Percentiles rank a stretch among this genome's conserved stretches.
Conservation (phyloP, 2,329 filamentous ascomycete genomes). For the Hawksworthiomyces lignivorus region DNA sequence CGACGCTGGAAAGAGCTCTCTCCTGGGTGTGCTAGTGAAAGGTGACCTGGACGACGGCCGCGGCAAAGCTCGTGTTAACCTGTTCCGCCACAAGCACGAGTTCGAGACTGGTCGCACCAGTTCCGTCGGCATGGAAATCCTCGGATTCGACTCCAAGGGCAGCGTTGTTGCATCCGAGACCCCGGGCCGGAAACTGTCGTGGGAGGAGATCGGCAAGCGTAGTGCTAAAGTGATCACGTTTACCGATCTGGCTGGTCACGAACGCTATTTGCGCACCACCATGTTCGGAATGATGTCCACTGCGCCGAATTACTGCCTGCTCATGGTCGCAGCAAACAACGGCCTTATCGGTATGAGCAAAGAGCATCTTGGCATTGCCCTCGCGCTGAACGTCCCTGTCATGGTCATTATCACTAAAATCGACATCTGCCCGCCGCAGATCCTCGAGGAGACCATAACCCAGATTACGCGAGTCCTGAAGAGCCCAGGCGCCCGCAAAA, state of each 20-base stretch:
- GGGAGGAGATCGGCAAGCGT: slow-evolving; percentile 94
- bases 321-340: slow-evolving; percentile 99
- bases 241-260: slow-evolving; percentile 90
- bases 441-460: slow-evolving; percentile 84
- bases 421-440: slow-evolving; percentile 93
- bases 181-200: slow-evolving; percentile 72
- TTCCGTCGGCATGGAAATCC: slow-evolving; percentile 97
- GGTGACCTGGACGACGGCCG: slow-evolving; percentile 90
- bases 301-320: slow-evolving; percentile 91
- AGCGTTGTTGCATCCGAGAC: slow-evolving; percentile 74
- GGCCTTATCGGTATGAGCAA: slow-evolving; percentile 97
- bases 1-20: slow-evolving; percentile 93
- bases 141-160: slow-evolving; percentile 88
- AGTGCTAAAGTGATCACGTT: slow-evolving; percentile 97
- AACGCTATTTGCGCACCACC: slow-evolving; percentile 89
- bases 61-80: slow-evolving; percentile 86
- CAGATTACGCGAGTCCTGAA: slow-evolving; percentile 92
- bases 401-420: slow-evolving; percentile 99
- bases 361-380: slow-evolving; percentile 90
- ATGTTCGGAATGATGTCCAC: slow-evolving; percentile 92
- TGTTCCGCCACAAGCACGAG: slow-evolving; percentile 97
- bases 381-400: slow-evolving; percentile 91
- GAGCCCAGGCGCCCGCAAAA: slow-evolving; percentile 86
- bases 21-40: slow-evolving; percentile 92
- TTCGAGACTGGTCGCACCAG: slow-evolving; percentile 92